These are phyloP conservation scores for Botryosphaeria dothidea DNA, from an alignment of 2,329 filamentous ascomycete genomes.

Conservation along the genomic window DNA sequence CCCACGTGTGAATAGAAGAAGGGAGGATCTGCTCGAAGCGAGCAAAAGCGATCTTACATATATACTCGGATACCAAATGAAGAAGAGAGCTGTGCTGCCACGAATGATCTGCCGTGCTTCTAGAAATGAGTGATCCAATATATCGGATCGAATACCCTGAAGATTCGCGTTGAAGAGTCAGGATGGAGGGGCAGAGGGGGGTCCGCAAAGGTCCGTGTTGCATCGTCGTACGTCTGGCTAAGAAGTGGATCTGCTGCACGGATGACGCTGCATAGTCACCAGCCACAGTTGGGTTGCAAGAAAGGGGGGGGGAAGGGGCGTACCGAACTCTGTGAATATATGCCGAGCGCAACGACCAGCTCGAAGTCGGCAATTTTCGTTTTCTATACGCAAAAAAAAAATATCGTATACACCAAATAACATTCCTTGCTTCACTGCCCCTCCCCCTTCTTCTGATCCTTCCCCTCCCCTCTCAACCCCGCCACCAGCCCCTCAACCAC, in stretches of 20 bases:
- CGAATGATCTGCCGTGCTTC: background rate
- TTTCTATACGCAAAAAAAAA: too few relatives aligned
- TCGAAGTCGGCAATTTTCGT: too few relatives aligned
- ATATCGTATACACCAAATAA: too few relatives aligned
- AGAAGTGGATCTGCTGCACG: background rate
- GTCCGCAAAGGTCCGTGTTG: background rate
- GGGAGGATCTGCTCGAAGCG: background rate
- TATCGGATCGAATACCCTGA: background rate
- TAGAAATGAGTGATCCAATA: background rate
- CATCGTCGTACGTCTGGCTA: background rate
- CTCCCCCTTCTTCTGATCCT: background rate
- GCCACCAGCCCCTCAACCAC: conserved; percentile 27
- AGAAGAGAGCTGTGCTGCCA: too few relatives aligned
- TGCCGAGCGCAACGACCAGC: background rate
- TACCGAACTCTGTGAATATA: too few relatives aligned
- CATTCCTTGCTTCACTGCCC: background rate
- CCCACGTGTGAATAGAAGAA: background rate
- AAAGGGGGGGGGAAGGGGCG: background rate
- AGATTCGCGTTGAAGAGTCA: background rate
- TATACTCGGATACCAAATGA: conserved; percentile 11
- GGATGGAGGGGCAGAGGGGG: too few relatives aligned
- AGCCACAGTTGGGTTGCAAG: background rate
- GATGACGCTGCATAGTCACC: background rate
- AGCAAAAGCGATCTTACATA: background rate
- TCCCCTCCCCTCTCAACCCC: conserved; percentile 21